A percentile compares a stretch with the other conserved stretches of the same genome.
Evolutionary conservation across 169 alveolate genomes (phyloP).

Genomic region (Eimeria maxima): DNA sequence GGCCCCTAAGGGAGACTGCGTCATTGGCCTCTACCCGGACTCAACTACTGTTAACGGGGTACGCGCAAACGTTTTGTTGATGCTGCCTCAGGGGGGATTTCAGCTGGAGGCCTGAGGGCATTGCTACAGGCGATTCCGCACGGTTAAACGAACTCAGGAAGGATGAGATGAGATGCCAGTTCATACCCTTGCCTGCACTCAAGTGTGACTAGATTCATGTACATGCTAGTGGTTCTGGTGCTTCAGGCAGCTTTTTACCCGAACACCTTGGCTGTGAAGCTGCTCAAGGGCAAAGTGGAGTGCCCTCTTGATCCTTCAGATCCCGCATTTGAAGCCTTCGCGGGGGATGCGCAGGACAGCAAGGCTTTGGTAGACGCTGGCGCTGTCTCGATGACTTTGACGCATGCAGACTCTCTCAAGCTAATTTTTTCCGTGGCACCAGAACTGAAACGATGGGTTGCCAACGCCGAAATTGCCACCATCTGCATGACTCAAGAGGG

Average conservation of each 20-base stretch:
- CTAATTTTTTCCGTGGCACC: neutral
- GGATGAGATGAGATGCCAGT: neutral
- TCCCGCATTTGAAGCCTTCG: neutral
- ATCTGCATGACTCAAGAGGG: constrained; percentile 70
- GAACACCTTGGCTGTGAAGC: constrained; percentile 44
- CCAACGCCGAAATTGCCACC: constrained; percentile 25
- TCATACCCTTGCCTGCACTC: neutral
- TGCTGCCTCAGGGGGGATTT: neutral
- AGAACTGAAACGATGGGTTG: neutral
- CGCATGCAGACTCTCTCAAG: neutral
- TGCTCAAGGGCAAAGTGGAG: constrained; percentile 27
- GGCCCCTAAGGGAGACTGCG: constrained; percentile 58
- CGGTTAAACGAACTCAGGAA: neutral
- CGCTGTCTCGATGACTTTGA: constrained; percentile 42
- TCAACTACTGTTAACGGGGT: neutral
- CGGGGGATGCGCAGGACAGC: neutral
- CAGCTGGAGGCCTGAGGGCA: neutral
- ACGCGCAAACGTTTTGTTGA: neutral
- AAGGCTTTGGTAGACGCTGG: neutral
- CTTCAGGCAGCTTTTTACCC: constrained; percentile 50
- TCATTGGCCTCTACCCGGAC: constrained; percentile 52
- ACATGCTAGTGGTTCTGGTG: neutral
- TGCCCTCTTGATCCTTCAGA: constrained; percentile 40
- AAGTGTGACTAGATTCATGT: neutral
- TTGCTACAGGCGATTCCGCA: neutral